Conservation (phyloP, 495 filamentous ascomycete genomes). For the Chaetomium cochliodes region DNA sequence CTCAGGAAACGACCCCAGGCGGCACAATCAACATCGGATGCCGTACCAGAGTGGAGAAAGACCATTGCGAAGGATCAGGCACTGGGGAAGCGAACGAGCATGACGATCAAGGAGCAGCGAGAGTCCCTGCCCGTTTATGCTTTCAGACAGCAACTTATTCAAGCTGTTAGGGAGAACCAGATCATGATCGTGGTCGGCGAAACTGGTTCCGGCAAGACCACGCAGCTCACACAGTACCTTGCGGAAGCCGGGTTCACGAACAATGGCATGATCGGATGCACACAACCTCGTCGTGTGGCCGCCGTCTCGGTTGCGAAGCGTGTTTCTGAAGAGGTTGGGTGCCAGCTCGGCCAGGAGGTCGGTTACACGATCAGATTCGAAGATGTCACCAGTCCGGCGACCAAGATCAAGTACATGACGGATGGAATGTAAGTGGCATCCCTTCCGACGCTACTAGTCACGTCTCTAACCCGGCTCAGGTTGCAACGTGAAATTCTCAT, state of each 20-base stretch:
- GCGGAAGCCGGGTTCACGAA: constrained; percentile 90
- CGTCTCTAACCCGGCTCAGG: constrained; percentile 11
- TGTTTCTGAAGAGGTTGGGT: constrained; percentile 95
- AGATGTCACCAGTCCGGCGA: constrained; percentile 84
- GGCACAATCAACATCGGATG: constrained; percentile 48
- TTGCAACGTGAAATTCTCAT: constrained; percentile 90
- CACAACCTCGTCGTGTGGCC: constrained; percentile 93
- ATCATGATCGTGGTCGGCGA: constrained; percentile 95
- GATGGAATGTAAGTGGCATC: constrained; percentile 69
- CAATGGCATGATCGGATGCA: constrained; percentile 92
- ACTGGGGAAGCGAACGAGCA: constrained; percentile 79
- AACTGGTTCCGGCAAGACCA: constrained; percentile 97
- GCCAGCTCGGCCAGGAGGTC: constrained; percentile 84
- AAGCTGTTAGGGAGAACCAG: constrained; percentile 85
- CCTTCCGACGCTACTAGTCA: background rate
- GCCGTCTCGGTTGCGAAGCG: constrained; percentile 97
- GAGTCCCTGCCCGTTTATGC: constrained; percentile 88
- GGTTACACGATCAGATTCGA: constrained; percentile 98
- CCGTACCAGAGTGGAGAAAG: constrained; percentile 90
- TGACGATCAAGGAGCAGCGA: constrained; percentile 94
- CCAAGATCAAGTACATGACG: constrained; percentile 99
- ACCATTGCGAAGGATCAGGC: constrained; percentile 78
- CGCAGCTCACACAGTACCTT: constrained; percentile 91
- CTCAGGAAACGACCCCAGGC: constrained; percentile 57
- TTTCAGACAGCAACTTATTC: constrained; percentile 82